Evolutionary conservation across 2,329 filamentous ascomycete genomes (phyloP).

Genomic region (Aspergillus latus): DNA sequence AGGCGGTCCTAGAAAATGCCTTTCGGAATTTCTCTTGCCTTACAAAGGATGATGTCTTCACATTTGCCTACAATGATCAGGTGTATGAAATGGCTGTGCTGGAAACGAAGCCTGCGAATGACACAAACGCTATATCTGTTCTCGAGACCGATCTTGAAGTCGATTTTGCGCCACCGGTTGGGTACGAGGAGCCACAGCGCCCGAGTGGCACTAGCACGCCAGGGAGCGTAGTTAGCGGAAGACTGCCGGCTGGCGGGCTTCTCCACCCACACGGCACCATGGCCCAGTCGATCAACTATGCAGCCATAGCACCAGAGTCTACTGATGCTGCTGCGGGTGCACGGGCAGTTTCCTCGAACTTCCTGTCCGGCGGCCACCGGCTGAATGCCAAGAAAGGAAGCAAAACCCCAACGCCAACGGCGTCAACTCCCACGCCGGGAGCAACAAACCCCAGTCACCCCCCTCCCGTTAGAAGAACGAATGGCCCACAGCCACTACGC

Average conservation of each 20-base stretch:
- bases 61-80: constrained; percentile 93
- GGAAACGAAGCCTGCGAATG: constrained; percentile 82
- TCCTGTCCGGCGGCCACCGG: constrained; percentile 75
- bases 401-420: constrained; percentile 71
- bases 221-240: constrained; percentile 62
- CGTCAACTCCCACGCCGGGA: constrained; percentile 69
- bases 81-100: constrained; percentile 90
- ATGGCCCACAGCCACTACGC: constrained; percentile 82
- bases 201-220: constrained; percentile 84
- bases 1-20: constrained; percentile 93
- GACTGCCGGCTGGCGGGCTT: constrained; percentile 67
- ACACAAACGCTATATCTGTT: constrained; percentile 83
- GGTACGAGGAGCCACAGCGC: constrained; percentile 84
- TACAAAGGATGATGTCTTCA: constrained; percentile 91
- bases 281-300: constrained; percentile 98
- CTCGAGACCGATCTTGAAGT: constrained; percentile 96
- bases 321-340: constrained; percentile 63
- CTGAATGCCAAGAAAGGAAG: constrained; percentile 78
- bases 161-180: constrained; percentile 90
- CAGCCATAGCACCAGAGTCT: constrained; percentile 78
- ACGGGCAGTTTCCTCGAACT: constrained; percentile 70
- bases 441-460: constrained; percentile 50
- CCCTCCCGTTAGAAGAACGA: constrained; percentile 53
- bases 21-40: constrained; percentile 95
- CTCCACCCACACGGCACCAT: constrained; percentile 87